These are phyloP conservation scores for Moricandia moricandioides DNA, from an alignment of 345 rosid genomes.

Conservation along the genomic window DNA sequence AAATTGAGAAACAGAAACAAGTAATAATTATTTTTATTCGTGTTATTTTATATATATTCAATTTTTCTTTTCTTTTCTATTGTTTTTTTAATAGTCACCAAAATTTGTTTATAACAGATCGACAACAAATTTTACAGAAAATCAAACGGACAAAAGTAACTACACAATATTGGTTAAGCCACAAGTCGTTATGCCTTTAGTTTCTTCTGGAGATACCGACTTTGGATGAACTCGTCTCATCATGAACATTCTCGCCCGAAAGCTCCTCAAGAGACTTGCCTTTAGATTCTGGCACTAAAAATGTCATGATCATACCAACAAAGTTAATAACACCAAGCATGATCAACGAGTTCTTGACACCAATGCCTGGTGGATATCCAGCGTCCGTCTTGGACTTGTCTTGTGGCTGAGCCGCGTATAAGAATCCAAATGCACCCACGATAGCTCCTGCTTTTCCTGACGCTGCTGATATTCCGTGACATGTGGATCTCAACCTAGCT, in stretches of 20 bases:
- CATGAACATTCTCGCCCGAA: slow-evolving; percentile 44
- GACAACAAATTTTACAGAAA: neutral
- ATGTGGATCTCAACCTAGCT: slow-evolving; percentile 52
- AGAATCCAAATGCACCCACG: slow-evolving; percentile 51
- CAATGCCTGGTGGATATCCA: slow-evolving; percentile 52
- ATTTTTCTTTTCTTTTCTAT: neutral
- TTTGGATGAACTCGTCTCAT: slow-evolving; percentile 7
- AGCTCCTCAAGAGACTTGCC: slow-evolving; percentile 57
- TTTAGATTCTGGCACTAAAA: slow-evolving; percentile 52
- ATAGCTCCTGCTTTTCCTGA: slow-evolving; percentile 54
- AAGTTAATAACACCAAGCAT: slow-evolving; percentile 27
- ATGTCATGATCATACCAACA: slow-evolving; percentile 43
- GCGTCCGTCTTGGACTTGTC: slow-evolving; percentile 41
- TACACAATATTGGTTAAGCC: neutral
- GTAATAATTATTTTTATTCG: neutral
- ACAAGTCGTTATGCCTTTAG: neutral
- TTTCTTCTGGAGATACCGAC: neutral
- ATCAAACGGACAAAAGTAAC: neutral
- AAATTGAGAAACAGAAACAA: too few relatives aligned
- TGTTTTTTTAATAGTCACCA: neutral
- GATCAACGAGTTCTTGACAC: slow-evolving; percentile 45
- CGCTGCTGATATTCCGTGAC: slow-evolving; percentile 58
- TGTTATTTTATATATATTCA: neutral
- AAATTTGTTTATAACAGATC: neutral
- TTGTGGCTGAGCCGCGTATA: slow-evolving; percentile 48